Conservation (phyloP, 495 filamentous ascomycete genomes). For the Talaromyces borbonicus region DNA sequence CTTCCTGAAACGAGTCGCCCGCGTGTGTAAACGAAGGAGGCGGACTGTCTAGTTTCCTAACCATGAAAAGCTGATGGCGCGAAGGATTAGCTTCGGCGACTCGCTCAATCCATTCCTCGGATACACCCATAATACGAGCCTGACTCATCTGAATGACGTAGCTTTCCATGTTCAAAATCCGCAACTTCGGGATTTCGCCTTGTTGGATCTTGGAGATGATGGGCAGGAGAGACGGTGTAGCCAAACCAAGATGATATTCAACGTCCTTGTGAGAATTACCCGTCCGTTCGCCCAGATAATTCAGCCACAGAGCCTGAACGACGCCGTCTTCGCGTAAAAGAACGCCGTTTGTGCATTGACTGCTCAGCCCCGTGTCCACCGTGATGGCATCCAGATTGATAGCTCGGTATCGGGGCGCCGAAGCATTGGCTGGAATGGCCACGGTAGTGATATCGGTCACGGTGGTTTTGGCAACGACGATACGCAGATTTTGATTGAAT, state of each 20-base stretch:
- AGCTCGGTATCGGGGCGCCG: constrained; percentile 86
- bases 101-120: constrained; percentile 87
- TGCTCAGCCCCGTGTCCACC: constrained; percentile 82
- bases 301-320: constrained; percentile 92
- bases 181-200: constrained; percentile 65
- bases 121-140: constrained; percentile 95
- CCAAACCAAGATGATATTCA: constrained; percentile 92
- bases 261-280: constrained; percentile 74
- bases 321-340: constrained; percentile 82
- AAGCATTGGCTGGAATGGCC: constrained; percentile 84
- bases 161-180: constrained; percentile 89
- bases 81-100: constrained; percentile 79
- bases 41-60: constrained; percentile 79
- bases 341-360: constrained; percentile 92
- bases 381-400: constrained; percentile 97
- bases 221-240: constrained; percentile 78
- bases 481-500: constrained; percentile 89
- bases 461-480: constrained; percentile 86
- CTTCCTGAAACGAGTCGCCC: constrained; percentile 57
- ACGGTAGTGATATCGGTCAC: constrained; percentile 98
- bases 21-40: constrained; percentile 34
- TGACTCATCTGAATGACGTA: constrained; percentile 95
- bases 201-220: constrained; percentile 75
- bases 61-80: constrained; percentile 95
- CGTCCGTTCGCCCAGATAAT: constrained; percentile 84